Evolutionary conservation across 768 basidiomycete species (phyloP).

Genomic region (Pleurotus eryngii): DNA sequence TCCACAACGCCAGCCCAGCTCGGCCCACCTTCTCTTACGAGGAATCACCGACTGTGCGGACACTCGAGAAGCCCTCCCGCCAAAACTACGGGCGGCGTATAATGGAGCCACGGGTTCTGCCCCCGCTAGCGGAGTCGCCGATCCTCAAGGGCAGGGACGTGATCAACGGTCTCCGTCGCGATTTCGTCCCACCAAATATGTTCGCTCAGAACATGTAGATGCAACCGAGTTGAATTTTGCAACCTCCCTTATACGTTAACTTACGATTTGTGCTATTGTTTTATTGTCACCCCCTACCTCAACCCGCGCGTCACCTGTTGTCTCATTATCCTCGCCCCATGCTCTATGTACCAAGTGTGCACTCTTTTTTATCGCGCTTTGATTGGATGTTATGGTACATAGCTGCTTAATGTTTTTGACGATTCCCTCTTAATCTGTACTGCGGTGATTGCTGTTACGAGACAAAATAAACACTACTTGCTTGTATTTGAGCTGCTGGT

Average conservation of each 20-base stretch:
- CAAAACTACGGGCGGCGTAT: background rate
- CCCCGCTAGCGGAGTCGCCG: background rate
- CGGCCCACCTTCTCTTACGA: conserved; percentile 31
- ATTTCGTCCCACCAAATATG: conserved; percentile 6
- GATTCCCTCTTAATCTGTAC: no score
- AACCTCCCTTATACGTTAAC: background rate
- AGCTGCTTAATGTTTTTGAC: background rate
- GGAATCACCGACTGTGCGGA: conserved; percentile 54
- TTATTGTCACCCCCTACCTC: background rate
- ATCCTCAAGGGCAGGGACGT: conserved; percentile 1
- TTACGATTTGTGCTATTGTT: background rate
- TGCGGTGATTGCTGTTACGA: no score
- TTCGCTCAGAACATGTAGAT: conserved; percentile 6
- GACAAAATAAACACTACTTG: no score
- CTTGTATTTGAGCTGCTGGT: no score
- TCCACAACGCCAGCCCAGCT: conserved; percentile 12
- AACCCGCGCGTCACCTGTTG: background rate
- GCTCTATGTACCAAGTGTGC: background rate
- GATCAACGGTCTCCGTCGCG: background rate
- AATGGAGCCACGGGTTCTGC: background rate
- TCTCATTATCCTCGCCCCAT: background rate
- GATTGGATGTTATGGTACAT: no score
- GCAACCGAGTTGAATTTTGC: background rate
- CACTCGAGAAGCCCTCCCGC: conserved; percentile 24
- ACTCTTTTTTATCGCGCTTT: background rate